A percentile compares a stretch with the other conserved stretches of the same genome.
Evolutionary conservation across 2,329 filamentous ascomycete genomes (phyloP).

Genomic region (Scedosporium boydii): DNA sequence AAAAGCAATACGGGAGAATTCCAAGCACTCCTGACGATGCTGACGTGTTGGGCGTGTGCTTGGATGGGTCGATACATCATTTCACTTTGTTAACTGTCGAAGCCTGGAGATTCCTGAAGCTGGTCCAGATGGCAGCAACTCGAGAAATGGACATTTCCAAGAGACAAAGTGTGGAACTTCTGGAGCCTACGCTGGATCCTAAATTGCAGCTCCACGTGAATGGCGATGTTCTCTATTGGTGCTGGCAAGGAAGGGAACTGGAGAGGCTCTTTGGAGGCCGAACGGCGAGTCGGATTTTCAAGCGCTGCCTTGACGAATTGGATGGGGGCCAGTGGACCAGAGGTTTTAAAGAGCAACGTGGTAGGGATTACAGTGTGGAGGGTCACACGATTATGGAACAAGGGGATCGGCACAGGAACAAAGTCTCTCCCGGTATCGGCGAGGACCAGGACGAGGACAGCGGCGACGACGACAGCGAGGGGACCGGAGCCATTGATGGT

Average conservation of each 20-base stretch:
- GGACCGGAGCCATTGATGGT: no score
- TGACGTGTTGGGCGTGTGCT: slow-evolving; percentile 53
- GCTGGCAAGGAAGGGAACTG: slow-evolving; percentile 36
- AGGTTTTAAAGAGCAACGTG: neutral
- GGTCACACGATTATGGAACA: neutral
- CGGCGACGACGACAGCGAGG: neutral
- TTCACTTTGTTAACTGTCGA: slow-evolving; percentile 56
- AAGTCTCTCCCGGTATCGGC: neutral
- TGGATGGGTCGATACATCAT: slow-evolving; percentile 61
- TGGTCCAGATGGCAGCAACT: slow-evolving; percentile 61
- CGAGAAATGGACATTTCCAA: neutral
- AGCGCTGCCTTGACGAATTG: slow-evolving; percentile 37
- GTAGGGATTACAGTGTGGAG: neutral
- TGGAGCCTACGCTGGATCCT: slow-evolving; percentile 14
- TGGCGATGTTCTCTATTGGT: slow-evolving; percentile 52
- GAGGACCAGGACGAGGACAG: neutral
- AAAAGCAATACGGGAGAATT: slow-evolving; percentile 31
- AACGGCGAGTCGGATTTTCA: slow-evolving; percentile 29
- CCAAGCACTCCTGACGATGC: slow-evolving; percentile 31
- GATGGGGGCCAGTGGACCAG: slow-evolving; percentile 33
- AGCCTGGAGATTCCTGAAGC: slow-evolving; percentile 59
- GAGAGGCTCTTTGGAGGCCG: slow-evolving; percentile 28
- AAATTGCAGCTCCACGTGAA: slow-evolving; percentile 50
- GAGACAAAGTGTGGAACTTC: neutral
- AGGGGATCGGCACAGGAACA: neutral